Conservation (phyloP, 495 filamentous ascomycete species). For the Daldinia loculata region DNA sequence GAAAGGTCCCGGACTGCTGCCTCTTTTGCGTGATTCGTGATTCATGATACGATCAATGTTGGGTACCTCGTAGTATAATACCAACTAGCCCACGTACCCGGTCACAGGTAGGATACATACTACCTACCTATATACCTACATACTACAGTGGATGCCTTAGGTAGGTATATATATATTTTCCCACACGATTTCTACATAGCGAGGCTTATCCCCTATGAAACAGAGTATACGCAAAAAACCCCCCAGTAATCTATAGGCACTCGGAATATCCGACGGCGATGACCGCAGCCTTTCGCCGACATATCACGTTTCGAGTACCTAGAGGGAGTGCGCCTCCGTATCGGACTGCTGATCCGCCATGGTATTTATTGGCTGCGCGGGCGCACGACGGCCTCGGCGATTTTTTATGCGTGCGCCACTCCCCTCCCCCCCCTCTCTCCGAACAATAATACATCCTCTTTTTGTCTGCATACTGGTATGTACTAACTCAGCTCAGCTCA, state of each 20-base stretch:
- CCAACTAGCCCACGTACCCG: neutral
- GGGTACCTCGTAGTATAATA: neutral
- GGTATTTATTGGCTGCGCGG: constrained; percentile 17
- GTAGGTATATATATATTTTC: too few relatives aligned
- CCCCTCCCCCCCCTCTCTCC: neutral
- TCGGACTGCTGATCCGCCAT: constrained; percentile 17
- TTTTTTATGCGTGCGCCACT: neutral
- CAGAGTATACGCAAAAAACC: neutral
- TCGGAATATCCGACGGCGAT: neutral
- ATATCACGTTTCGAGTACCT: constrained; percentile 8
- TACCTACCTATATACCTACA: neutral
- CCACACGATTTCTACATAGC: neutral
- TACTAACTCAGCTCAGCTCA: neutral
- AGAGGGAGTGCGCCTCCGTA: constrained; percentile 7
- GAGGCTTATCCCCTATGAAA: neutral
- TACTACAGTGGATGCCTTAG: too few relatives aligned
- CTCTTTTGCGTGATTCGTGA: neutral
- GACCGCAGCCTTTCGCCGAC: constrained; percentile 3
- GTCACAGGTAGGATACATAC: neutral
- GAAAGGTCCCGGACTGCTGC: neutral
- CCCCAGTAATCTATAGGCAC: neutral
- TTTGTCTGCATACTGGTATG: neutral
- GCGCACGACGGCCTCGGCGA: neutral
- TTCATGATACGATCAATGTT: neutral
- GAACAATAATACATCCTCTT: neutral